These are phyloP conservation scores for Phytophthora fragariae DNA, from an alignment of 352 stramenopile species.

Conservation along the genomic window DNA sequence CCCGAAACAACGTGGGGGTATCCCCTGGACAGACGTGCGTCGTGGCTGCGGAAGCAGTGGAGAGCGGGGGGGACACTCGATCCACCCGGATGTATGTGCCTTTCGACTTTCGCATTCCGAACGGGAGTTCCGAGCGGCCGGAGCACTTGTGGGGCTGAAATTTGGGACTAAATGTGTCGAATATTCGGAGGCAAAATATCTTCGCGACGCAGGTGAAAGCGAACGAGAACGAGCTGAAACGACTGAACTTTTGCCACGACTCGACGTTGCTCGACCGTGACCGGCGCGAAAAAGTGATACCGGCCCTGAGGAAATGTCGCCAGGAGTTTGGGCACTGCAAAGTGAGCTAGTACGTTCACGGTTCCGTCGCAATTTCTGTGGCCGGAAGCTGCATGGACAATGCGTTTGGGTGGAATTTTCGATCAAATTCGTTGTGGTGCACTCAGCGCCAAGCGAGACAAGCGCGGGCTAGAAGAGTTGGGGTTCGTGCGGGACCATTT, in stretches of 20 bases:
- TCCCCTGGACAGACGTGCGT: too few species aligned
- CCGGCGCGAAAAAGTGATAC: too few species aligned
- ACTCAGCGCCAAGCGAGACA: not conserved
- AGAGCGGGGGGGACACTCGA: not conserved
- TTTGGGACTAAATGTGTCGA: conserved; percentile 14
- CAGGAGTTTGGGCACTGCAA: conserved; percentile 42
- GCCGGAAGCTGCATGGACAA: conserved; percentile 41
- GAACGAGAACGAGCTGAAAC: too few species aligned
- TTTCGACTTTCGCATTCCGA: conserved; percentile 13
- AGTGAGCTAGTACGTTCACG: conserved; percentile 32
- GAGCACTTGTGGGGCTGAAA: conserved; percentile 25
- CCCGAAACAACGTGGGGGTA: too few species aligned
- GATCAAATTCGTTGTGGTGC: conserved; percentile 33
- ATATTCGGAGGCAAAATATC: not conserved
- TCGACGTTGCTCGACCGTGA: too few species aligned
- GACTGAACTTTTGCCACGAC: too few species aligned
- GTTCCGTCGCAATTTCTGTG: conserved; percentile 42
- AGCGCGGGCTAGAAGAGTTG: conserved; percentile 7
- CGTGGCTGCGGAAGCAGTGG: too few species aligned
- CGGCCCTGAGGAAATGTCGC: not conserved
- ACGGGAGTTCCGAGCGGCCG: conserved; percentile 21
- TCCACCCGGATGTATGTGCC: conserved; percentile 25
- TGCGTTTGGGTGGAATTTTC: conserved; percentile 46
- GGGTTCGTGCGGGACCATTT: too few species aligned
- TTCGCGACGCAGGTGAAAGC: conserved; percentile 11